phyloP scores from a whole-genome alignment of 2,329 filamentous ascomycete genomes.

The Epichloe sp. region DNA sequence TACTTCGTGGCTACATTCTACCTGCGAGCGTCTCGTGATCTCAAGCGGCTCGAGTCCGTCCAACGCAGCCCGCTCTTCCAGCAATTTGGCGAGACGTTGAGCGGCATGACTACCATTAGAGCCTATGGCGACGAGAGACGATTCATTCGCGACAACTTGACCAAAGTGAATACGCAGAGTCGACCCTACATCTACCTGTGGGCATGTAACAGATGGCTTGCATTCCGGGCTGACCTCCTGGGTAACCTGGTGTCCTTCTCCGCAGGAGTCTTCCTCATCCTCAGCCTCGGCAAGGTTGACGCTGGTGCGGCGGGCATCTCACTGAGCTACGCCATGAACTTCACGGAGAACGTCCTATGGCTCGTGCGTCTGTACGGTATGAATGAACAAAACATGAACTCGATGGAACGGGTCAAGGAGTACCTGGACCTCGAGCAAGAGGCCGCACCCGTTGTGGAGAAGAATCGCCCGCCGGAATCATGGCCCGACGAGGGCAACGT shows the following conservation, averaged over 20 bases:
- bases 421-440: constrained; percentile 96
- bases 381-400: constrained; percentile 99
- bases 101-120: constrained; percentile 90
- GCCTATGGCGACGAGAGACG: constrained; percentile 89
- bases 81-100: constrained; percentile 92
- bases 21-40: constrained; percentile 79
- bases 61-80: constrained; percentile 93
- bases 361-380: constrained; percentile 84
- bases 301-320: constrained; percentile 87
- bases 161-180: constrained; percentile 78
- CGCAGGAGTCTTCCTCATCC: constrained; percentile 78
- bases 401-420: constrained; percentile 92
- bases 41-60: constrained; percentile 89
- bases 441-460: constrained; percentile 62
- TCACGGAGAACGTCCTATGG: constrained; percentile 95
- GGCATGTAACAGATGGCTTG: constrained; percentile 94
- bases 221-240: constrained; percentile 79
- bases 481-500: constrained; percentile 83
- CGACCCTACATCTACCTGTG: constrained; percentile 93
- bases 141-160: constrained; percentile 84
- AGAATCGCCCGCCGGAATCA: constrained; percentile 60
- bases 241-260: constrained; percentile 91
- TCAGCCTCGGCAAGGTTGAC: constrained; percentile 72
- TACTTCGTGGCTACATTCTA: constrained; percentile 78
- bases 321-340: constrained; percentile 88